Evolutionary conservation across 768 basidiomycete species (phyloP).

Genomic region (Russula sp.): DNA sequence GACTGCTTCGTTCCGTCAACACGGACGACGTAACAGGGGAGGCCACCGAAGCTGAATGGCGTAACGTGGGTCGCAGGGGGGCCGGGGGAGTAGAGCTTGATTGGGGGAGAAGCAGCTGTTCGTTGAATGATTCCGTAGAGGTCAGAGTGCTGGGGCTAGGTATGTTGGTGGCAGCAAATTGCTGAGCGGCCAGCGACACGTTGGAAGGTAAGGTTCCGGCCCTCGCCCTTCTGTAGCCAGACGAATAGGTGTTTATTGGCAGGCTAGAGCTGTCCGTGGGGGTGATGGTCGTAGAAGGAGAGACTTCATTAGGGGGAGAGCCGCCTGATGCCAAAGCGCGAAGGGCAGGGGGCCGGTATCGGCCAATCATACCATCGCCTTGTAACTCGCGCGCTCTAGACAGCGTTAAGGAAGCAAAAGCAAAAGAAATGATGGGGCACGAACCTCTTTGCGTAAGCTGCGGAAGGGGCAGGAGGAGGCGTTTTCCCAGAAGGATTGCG

Average conservation of each 20-base stretch:
- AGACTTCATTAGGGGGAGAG: slow-evolving; percentile 64
- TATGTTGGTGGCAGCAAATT: slow-evolving; percentile 62
- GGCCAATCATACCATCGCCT: slow-evolving; percentile 61
- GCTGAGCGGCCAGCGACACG: slow-evolving; percentile 79
- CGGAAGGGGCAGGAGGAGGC: slow-evolving; percentile 84
- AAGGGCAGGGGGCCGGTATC: slow-evolving; percentile 79
- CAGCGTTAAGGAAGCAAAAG: slow-evolving; percentile 21
- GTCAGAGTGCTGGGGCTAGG: slow-evolving; percentile 40
- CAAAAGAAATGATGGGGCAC: slow-evolving; percentile 21
- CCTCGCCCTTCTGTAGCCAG: slow-evolving; percentile 89
- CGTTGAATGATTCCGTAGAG: slow-evolving; percentile 43
- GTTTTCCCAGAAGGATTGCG: slow-evolving; percentile 83
- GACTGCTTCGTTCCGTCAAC: slow-evolving; percentile 63
- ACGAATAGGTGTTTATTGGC: slow-evolving; percentile 70
- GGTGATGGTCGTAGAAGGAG: slow-evolving; percentile 45
- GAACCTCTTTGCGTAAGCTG: slow-evolving; percentile 82
- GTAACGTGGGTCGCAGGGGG: slow-evolving; percentile 57
- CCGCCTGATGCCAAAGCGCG: slow-evolving; percentile 58
- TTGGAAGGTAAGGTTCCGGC: slow-evolving; percentile 97
- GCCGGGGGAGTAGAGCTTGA: slow-evolving; percentile 34
- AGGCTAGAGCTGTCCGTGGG: slow-evolving; percentile 49
- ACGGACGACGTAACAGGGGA: slow-evolving; percentile 47
- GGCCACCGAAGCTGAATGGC: slow-evolving; percentile 68
- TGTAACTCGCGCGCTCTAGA: slow-evolving; percentile 79
- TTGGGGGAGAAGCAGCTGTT: slow-evolving; percentile 36